Base-by-base conservation (phyloP, 2,329 filamentous ascomycete genomes). In the Pseudogymnoascus sp. region DNA sequence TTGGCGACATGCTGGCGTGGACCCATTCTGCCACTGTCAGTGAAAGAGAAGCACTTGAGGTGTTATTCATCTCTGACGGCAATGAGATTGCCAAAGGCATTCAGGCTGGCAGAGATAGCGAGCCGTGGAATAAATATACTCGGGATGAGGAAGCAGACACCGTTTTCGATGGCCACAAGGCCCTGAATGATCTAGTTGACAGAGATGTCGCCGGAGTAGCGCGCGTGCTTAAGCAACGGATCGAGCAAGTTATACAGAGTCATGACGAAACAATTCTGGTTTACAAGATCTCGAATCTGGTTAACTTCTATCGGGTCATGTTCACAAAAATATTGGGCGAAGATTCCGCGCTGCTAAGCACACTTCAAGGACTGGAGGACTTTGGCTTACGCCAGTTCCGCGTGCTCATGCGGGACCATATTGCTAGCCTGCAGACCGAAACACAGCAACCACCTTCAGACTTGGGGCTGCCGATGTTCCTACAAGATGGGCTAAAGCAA, bases 1-100 rank as follows among this genome's bases (percentile, higher is more conserved):
- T 95, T 2, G 91, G 94, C 60, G 94, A 99, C 71, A 99, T 99
- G 92, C 81, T 99, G 12, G 94, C 94, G 4, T 99, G 94, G 94
- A 86, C 89, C 5, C 94, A 99, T 72, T 96, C 94, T 0, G 89
- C 92, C 2, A 88, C 93, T 0, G 94, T 99, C 1, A 95, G 93
- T 33, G 94, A 99, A 73, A 84, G 90, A 59, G 94, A 99, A 74
- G 91, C 92, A 0, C 79, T 99, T 5, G 93, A 97, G 72, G 85
- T 91, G 1, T 78, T 99, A 0, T 99, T 99, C 70, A 87, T 97
- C 41, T 88, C 89, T 0, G 92, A 97, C 64, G 92, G 90, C 2
- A 89, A 94, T 64, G 91, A 96, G 68, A 89, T 97, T 61, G 88
- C 88, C 25, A 89, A 86, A 65, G 90, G 88, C 0, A 86, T 97